Base-by-base conservation (phyloP, 2,329 filamentous ascomycete genomes). In the Cercospora berteroae region DNA sequence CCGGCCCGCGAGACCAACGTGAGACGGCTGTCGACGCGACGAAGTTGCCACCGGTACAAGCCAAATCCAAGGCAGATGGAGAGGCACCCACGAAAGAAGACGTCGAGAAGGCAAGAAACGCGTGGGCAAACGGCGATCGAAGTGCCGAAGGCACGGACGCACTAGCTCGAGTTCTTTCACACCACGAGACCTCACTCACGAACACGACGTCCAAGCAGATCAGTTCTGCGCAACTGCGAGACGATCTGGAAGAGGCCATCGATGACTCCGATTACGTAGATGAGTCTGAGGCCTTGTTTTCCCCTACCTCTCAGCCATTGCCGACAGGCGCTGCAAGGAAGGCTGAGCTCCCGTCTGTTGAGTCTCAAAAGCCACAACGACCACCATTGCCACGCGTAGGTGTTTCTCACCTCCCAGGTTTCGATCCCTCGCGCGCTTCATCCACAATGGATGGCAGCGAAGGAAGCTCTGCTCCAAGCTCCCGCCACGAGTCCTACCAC, bases 321-420 rank as follows among this genome's bases (percentile, higher is more conserved):
- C 52, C 56, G 13, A 57, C 52, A 16, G 39, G 48, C 18, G 25
- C 27, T 33, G 23, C 56, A 18, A 52, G 33, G 18, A 48, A 57
- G 33, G 13, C 39, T 25, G 52, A 60, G 44, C 44, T 33, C 13
- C 31, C 50, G 31, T 55, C 61, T 31, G 76, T 79, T 10, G 56
- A 52, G 12, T 4, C 55, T 20, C 16, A 42, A 20, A 56, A 58
- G 13, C 79, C 33, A n/a, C 65, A 69, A 48, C 62, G 74, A 55
- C 75, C 81, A 10, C 79, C 80, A 9, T 73, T 83, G 71, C 72
- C 80, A 6, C 78, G 80, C 29, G 77, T 83, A 23, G 81, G 81
- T 20, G 76, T 79, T 56, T 84, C 82, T 23, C 82, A 84, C 70
- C 72, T 84, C n/a, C 82, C 83, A 3, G 81, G 81, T 10, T 83